Percentiles rank a stretch among this genome's conserved stretches.
Evolutionary conservation across 2,329 filamentous ascomycete genomes (phyloP).

Genomic region (Aspergillus sp.): DNA sequence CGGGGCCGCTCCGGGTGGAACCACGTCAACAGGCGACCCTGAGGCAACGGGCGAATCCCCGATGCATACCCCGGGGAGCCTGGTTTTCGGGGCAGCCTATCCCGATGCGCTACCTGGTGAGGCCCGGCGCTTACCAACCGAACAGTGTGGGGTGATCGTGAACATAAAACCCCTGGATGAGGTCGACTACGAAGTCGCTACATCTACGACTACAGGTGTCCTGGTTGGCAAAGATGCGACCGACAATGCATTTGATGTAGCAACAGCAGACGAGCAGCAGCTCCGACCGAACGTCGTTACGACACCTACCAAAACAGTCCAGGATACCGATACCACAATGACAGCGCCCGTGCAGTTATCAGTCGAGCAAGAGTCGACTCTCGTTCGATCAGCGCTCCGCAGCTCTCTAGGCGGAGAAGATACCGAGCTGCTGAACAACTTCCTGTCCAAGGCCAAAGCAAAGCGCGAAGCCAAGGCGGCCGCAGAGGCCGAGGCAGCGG

Average conservation of each 20-base stretch:
- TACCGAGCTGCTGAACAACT: conserved; percentile 44
- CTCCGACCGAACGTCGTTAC: conserved; percentile 12
- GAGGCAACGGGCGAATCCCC: conserved; percentile 23
- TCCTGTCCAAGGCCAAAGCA: conserved; percentile 46
- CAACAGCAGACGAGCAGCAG: conserved; percentile 19
- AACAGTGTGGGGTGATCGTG: conserved; percentile 11
- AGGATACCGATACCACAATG: conserved; percentile 5
- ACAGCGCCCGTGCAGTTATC: conserved; percentile 29
- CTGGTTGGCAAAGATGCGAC: conserved; percentile 3
- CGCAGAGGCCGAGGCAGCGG: conserved; percentile 15
- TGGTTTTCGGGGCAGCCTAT: conserved; percentile 24
- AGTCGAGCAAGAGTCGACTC: conserved; percentile 36
- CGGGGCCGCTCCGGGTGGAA: conserved; percentile 15
- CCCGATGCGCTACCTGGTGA: conserved; percentile 28
- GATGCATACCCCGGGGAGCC: conserved; percentile 18
- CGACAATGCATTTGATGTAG: conserved; percentile 17
- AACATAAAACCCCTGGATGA: conserved; percentile 23
- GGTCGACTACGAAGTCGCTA: conserved; percentile 7
- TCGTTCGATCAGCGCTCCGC: conserved; percentile 43
- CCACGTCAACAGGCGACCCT: conserved; percentile 26
- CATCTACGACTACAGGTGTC: conserved; percentile 2
- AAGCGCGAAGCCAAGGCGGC: conserved; percentile 45
- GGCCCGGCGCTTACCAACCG: conserved; percentile 10
- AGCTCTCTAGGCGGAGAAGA: conserved; percentile 46
- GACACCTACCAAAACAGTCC: background rate